A percentile compares a stretch with the other conserved stretches of the same genome.
phyloP scores from a whole-genome alignment of 176 grass and related monocot species.

The Thalia dealbata region DNA sequence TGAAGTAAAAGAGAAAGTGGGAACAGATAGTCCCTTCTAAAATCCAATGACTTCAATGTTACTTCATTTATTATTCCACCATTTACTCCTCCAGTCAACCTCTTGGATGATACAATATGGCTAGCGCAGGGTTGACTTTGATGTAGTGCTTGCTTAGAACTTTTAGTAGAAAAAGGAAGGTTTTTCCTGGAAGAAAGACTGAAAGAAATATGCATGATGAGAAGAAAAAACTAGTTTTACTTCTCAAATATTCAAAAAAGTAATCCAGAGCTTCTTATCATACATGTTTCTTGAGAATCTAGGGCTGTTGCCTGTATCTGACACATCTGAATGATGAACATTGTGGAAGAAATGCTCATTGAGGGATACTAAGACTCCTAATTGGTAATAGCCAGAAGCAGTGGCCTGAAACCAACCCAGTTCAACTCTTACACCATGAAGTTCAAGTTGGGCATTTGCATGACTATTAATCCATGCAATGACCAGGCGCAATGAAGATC shows the following conservation, averaged over 20 bases:
- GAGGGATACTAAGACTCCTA: slow-evolving; percentile 69
- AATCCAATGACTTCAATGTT: slow-evolving; percentile 57
- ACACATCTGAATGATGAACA: slow-evolving; percentile 33
- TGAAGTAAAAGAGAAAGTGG: slow-evolving; percentile 68
- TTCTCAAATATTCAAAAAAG: background rate
- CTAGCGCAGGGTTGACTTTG: slow-evolving; percentile 45
- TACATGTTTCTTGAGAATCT: slow-evolving; percentile 32
- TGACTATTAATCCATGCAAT: slow-evolving; percentile 71
- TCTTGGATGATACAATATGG: slow-evolving; percentile 54
- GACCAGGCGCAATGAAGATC: slow-evolving; percentile 42
- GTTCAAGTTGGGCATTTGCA: slow-evolving; percentile 71
- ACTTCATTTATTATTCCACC: slow-evolving; percentile 84
- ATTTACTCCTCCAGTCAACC: slow-evolving; percentile 78
- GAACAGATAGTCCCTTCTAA: slow-evolving; percentile 72
- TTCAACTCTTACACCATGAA: slow-evolving; percentile 67
- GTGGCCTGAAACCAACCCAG: slow-evolving; percentile 92
- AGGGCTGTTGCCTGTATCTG: slow-evolving; percentile 39
- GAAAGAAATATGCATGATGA: background rate
- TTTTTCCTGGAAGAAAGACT: slow-evolving; percentile 49
- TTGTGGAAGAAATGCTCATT: slow-evolving; percentile 79
- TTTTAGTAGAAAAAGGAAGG: slow-evolving; percentile 20
- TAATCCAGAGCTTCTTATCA: background rate
- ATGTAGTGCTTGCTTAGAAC: slow-evolving; percentile 37
- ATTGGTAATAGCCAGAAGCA: slow-evolving; percentile 91
- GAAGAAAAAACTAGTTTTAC: background rate